Conservation (phyloP, 345 rosid genomes). For the Populus pruinosa region DNA sequence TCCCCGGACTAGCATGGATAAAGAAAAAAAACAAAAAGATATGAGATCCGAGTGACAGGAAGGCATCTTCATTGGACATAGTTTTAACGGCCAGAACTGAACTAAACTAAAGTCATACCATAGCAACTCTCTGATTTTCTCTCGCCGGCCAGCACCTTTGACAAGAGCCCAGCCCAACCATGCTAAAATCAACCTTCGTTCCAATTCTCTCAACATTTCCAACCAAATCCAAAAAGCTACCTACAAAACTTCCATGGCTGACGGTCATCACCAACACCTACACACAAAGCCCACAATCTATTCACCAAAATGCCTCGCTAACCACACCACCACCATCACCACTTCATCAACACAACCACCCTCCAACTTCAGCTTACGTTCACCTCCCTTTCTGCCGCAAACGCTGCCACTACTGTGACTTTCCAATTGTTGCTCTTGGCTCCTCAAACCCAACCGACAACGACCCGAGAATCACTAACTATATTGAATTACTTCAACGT, state of each 20-base stretch:
- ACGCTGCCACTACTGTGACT: constrained; percentile 92
- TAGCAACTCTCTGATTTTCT: not conserved
- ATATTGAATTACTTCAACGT: constrained; percentile 15
- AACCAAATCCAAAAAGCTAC: constrained; percentile 24
- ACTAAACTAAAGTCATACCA: not conserved
- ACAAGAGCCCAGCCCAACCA: not conserved
- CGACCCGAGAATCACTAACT: constrained; percentile 62
- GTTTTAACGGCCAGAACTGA: not conserved
- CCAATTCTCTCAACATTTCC: constrained; percentile 53
- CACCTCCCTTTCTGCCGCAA: constrained; percentile 97
- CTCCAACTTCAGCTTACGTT: constrained; percentile 74
- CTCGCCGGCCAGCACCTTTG: not conserved
- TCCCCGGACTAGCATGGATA: no score
- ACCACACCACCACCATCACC: constrained; percentile 31
- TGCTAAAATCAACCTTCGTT: constrained; percentile 55
- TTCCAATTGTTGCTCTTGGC: constrained; percentile 84
- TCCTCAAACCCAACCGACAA: constrained; percentile 40
- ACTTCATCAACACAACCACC: constrained; percentile 18
- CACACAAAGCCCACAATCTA: constrained; percentile 38
- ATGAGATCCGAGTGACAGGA: no score
- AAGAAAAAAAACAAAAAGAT: no score
- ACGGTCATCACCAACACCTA: constrained; percentile 8
- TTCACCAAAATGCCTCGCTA: constrained; percentile 71
- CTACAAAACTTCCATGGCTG: constrained; percentile 15
- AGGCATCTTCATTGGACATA: no score